Evolutionary conservation across 2,329 filamentous ascomycete species (phyloP).

Genomic region (Pseudonectria foliicola): DNA sequence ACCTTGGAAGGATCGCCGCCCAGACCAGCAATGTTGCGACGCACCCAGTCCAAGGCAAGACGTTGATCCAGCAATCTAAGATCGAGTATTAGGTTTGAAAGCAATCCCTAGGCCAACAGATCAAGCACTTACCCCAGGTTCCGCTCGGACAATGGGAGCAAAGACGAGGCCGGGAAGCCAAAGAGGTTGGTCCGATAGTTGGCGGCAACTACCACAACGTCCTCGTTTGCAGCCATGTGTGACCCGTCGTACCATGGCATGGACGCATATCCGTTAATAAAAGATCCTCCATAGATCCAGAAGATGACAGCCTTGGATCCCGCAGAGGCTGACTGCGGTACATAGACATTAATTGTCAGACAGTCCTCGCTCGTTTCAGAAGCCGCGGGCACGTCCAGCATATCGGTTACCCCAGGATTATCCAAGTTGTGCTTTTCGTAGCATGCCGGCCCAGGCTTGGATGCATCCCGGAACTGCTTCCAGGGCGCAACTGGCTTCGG

Average conservation of each 20-base stretch:
- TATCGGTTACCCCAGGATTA: too few relatives aligned
- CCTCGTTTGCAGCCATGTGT: slow-evolving; percentile 32
- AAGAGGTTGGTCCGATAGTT: slow-evolving; percentile 40
- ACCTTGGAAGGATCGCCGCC: slow-evolving; percentile 40
- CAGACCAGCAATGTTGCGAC: slow-evolving; percentile 41
- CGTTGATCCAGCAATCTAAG: slow-evolving; percentile 29
- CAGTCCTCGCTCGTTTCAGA: slow-evolving; percentile 26
- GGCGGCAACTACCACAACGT: slow-evolving; percentile 38
- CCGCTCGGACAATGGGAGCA: slow-evolving; percentile 8
- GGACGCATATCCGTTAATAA: slow-evolving; percentile 28
- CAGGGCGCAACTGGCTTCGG: slow-evolving; percentile 13
- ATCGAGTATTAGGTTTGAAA: slow-evolving; percentile 1
- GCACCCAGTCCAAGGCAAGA: slow-evolving; percentile 42
- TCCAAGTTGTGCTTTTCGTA: slow-evolving; percentile 17
- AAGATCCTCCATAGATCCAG: slow-evolving; percentile 38
- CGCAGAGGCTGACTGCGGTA: slow-evolving; percentile 13
- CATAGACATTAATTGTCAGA: slow-evolving; percentile 27
- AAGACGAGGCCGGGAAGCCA: slow-evolving; percentile 30
- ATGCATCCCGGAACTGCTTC: slow-evolving; percentile 17
- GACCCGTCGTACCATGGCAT: slow-evolving; percentile 33
- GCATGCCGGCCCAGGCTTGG: slow-evolving; percentile 17
- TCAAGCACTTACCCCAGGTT: slow-evolving; percentile 15
- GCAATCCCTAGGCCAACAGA: not conserved
- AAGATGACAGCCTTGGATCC: slow-evolving; percentile 34
- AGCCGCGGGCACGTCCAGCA: slow-evolving; percentile 3